Percentiles rank a stretch among this genome's conserved stretches.
Evolutionary conservation across 345 rosid genomes (phyloP).

Genomic region (Streptanthus diversifolius): DNA sequence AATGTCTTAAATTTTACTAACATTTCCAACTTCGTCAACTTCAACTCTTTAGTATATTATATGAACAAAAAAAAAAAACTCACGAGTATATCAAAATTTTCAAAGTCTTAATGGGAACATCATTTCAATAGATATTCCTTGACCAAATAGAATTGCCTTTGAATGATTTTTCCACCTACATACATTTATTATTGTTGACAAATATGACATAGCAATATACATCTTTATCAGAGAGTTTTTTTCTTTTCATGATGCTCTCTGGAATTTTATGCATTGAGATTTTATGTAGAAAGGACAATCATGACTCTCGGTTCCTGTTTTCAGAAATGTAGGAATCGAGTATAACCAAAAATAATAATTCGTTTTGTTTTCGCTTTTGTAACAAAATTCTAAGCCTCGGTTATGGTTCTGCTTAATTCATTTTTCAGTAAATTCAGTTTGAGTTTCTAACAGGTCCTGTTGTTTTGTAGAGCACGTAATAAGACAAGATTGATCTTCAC

Average conservation of each 20-base stretch:
- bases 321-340: not conserved
- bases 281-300: not conserved
- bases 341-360: not conserved
- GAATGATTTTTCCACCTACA: constrained; percentile 3
- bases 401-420: not conserved
- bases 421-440: not conserved
- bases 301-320: not conserved
- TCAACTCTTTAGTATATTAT: too few relatives aligned
- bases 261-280: not conserved
- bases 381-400: not conserved
- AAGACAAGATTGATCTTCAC: constrained; percentile 5
- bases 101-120: not conserved
- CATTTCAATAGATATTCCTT: not conserved
- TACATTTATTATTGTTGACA: constrained; percentile 16
- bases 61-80: too few relatives aligned
- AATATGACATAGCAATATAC: not conserved
- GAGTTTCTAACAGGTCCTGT: not conserved
- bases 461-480: not conserved
- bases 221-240: not conserved
- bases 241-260: not conserved
- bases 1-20: not conserved
- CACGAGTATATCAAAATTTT: not conserved
- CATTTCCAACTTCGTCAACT: not conserved
- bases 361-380: not conserved
- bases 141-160: constrained; percentile 3